phyloP scores from a whole-genome alignment of 2,329 filamentous ascomycete species.

The Fusarium torulosum region DNA sequence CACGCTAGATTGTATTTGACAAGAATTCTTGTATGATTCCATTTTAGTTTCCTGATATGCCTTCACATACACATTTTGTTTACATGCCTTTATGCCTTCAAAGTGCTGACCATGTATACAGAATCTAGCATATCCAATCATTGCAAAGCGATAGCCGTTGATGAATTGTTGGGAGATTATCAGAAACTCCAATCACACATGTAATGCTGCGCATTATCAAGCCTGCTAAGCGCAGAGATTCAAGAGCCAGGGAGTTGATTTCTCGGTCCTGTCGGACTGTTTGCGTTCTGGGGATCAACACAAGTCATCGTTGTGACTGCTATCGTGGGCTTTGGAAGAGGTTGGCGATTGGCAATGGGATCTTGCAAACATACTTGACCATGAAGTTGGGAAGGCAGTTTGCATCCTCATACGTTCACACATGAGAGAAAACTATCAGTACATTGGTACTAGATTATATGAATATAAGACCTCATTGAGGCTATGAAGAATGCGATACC shows the following conservation, averaged over 20 bases:
- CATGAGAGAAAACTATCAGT: neutral
- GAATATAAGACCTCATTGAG: neutral
- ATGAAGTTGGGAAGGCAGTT: neutral
- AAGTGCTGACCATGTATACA: slow-evolving; percentile 22
- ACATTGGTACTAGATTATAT: neutral
- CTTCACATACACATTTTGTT: neutral
- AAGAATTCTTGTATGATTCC: slow-evolving; percentile 53
- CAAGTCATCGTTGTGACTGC: rapidly evolving
- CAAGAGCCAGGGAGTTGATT: neutral
- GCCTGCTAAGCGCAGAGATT: neutral
- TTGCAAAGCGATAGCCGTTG: neutral
- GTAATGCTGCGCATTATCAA: neutral
- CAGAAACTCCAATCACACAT: neutral
- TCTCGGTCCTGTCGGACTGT: rapidly evolving
- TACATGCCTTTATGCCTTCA: neutral
- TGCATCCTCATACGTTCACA: neutral
- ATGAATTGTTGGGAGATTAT: neutral
- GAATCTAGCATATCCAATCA: neutral
- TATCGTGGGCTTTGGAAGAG: rapidly evolving
- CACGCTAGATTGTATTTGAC: slow-evolving; percentile 65
- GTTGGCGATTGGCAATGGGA: neutral
- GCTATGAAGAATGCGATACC: neutral
- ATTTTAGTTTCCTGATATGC: slow-evolving; percentile 51
- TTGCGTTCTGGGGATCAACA: neutral
- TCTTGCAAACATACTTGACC: neutral